A percentile compares a stretch with the other conserved stretches of the same genome.
Evolutionary conservation across 106 monocot species (phyloP).

Genomic region (Platanthera guangdongensis): DNA sequence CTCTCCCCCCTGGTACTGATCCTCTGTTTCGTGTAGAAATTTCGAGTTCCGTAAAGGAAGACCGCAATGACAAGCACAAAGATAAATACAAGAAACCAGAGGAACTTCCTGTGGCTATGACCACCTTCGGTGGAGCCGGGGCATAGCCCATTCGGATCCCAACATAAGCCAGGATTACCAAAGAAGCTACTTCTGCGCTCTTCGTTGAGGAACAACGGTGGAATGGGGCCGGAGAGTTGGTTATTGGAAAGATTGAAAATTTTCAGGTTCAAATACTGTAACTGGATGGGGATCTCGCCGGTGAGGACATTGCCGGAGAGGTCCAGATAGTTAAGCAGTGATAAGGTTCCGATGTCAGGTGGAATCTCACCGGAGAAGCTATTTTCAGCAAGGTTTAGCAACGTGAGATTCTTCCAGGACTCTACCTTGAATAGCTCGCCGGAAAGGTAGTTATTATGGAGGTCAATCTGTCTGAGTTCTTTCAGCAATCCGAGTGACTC

Average conservation of each 20-base stretch:
- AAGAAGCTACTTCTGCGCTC: conserved; percentile 46
- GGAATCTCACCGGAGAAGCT: conserved; percentile 56
- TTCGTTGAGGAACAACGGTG: conserved; percentile 27
- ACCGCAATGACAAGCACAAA: neutral
- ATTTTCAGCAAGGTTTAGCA: conserved; percentile 60
- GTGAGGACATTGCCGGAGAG: conserved; percentile 51
- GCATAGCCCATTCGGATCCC: conserved; percentile 30
- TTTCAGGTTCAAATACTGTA: conserved; percentile 63
- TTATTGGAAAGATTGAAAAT: conserved; percentile 72
- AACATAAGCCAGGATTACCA: conserved; percentile 66
- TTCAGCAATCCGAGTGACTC: conserved; percentile 28
- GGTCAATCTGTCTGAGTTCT: conserved; percentile 38
- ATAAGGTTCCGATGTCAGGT: conserved; percentile 46
- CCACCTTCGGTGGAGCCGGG: conserved; percentile 7
- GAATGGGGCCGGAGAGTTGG: conserved; percentile 50
- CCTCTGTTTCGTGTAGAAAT: conserved; percentile 7
- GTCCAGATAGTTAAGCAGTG: conserved; percentile 73
- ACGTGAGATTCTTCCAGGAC: conserved; percentile 44
- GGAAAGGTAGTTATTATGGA: conserved; percentile 49
- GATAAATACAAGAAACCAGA: conserved; percentile 1
- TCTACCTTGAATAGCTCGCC: conserved; percentile 34
- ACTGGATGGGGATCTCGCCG: conserved; percentile 46
- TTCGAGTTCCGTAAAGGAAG: conserved; percentile 27
- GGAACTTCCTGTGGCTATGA: conserved; percentile 1
- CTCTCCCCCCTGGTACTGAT: neutral